phyloP scores from a whole-genome alignment of 2,329 filamentous ascomycete genomes.

The Penicillium nordicum region DNA sequence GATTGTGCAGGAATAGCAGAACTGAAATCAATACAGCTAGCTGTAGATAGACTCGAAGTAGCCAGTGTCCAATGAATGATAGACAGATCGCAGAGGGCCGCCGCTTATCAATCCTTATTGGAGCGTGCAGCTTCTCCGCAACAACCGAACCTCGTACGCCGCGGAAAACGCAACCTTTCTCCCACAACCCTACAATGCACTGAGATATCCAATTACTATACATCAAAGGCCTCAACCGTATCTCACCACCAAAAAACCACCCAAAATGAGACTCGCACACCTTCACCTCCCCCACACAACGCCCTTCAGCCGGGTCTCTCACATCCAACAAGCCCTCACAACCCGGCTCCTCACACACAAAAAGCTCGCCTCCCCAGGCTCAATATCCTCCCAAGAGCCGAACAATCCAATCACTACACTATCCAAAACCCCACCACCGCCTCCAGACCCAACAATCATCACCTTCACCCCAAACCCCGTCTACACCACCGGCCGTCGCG shows the following conservation, averaged over 20 bases:
- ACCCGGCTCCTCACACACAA: constrained; percentile 60
- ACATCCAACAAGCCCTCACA: constrained; percentile 57
- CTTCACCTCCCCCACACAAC: constrained; percentile 55
- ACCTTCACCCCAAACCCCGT: constrained; percentile 80
- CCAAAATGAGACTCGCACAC: constrained; percentile 56
- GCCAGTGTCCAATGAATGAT: neutral
- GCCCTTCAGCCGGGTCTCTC: constrained; percentile 54
- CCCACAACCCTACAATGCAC: neutral
- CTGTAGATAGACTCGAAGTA: neutral
- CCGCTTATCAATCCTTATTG: constrained; percentile 14
- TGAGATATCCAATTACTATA: neutral
- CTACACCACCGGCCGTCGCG: constrained; percentile 86
- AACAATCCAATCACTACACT: neutral
- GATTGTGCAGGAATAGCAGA: neutral
- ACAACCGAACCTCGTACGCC: constrained; percentile 20
- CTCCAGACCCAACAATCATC: constrained; percentile 68
- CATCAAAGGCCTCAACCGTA: neutral
- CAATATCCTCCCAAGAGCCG: constrained; percentile 24
- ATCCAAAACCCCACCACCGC: constrained; percentile 28
- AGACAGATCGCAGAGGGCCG: neutral
- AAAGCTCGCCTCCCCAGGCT: constrained; percentile 36
- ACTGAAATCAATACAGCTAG: neutral
- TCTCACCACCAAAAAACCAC: neutral
- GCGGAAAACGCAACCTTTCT: constrained; percentile 16
- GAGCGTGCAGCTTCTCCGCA: constrained; percentile 23